These are phyloP conservation scores for Vitis riparia DNA, from an alignment of 164 flowering plant genomes.

Conservation along the genomic window DNA sequence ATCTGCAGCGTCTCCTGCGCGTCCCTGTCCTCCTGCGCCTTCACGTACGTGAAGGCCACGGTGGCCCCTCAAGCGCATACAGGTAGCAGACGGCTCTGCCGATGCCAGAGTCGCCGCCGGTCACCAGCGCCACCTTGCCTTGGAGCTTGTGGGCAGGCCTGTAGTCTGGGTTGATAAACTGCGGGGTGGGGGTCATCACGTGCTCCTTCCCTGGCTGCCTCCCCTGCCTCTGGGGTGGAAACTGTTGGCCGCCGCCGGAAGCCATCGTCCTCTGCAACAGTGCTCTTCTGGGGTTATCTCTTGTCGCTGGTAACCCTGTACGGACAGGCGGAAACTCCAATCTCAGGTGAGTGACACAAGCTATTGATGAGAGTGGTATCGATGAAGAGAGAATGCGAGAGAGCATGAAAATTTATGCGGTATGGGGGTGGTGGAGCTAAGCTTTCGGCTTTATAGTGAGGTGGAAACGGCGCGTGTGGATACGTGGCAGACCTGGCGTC, in stretches of 20 bases:
- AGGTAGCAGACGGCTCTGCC: slow-evolving; percentile 67
- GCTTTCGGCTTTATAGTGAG: too few relatives aligned
- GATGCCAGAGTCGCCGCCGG: slow-evolving; percentile 83
- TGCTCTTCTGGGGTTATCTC: not conserved
- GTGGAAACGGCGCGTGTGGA: too few relatives aligned
- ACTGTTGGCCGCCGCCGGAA: slow-evolving; percentile 18
- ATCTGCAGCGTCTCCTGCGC: slow-evolving; percentile 59
- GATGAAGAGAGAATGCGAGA: too few relatives aligned
- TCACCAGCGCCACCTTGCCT: slow-evolving; percentile 77
- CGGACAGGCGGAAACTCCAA: too few relatives aligned
- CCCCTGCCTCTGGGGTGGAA: slow-evolving; percentile 59
- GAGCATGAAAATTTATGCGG: too few relatives aligned
- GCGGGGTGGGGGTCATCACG: slow-evolving; percentile 52
- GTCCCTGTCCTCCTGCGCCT: slow-evolving; percentile 70
- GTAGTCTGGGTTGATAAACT: slow-evolving; percentile 31
- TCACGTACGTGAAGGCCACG: slow-evolving; percentile 79
- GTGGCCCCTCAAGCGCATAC: slow-evolving; percentile 72
- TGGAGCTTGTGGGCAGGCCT: slow-evolving; percentile 53
- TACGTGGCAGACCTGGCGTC: slow-evolving; percentile 2
- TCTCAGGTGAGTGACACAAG: not conserved
- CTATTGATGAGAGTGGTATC: too few relatives aligned
- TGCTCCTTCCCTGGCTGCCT: slow-evolving; percentile 60
- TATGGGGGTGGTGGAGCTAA: too few relatives aligned
- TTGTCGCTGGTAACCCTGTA: too few relatives aligned
- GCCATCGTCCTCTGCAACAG: slow-evolving; percentile 2